Percentiles rank a stretch among this genome's conserved stretches.
Conservation (phyloP, 345 rosid species). For the Salix caprea region DNA sequence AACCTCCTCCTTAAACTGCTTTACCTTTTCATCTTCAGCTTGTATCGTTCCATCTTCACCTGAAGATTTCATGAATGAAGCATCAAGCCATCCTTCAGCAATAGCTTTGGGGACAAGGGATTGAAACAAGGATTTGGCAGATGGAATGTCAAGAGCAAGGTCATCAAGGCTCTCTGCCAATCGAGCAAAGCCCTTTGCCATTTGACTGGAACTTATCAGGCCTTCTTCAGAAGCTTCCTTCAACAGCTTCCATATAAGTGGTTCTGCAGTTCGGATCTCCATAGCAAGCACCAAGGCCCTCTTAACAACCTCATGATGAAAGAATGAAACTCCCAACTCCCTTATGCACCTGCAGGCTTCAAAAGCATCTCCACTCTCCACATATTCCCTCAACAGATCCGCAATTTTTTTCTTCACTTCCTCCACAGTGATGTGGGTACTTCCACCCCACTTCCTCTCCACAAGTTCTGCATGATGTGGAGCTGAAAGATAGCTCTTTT, state of each 20-base stretch:
- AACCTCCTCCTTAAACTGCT: conserved; percentile 66
- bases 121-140: conserved; percentile 62
- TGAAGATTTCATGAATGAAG: conserved; percentile 41
- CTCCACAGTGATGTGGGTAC: conserved; percentile 84
- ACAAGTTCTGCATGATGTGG: conserved; percentile 98
- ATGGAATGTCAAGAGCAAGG: conserved; percentile 91
- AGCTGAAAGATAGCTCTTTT: conserved; percentile 95
- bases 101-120: conserved; percentile 64
- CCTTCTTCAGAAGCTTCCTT: conserved; percentile 96
- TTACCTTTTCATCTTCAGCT: conserved; percentile 48
- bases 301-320: conserved; percentile 98
- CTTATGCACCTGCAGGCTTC: conserved; percentile 98
- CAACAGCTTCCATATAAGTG: conserved; percentile 61
- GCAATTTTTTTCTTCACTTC: conserved; percentile 90
- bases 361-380: conserved; percentile 71
- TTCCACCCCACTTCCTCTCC: conserved; percentile 98
- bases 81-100: conserved; percentile 89
- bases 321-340: conserved; percentile 85
- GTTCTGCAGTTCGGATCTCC: conserved; percentile 69
- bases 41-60: conserved; percentile 38
- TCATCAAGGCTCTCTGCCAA: conserved; percentile 88
- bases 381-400: conserved; percentile 78
- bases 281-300: conserved; percentile 84
- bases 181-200: conserved; percentile 82
- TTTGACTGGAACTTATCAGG: conserved; percentile 89